Conservation (phyloP, 2,329 filamentous ascomycete genomes). For the Beauveria bassiana region DNA sequence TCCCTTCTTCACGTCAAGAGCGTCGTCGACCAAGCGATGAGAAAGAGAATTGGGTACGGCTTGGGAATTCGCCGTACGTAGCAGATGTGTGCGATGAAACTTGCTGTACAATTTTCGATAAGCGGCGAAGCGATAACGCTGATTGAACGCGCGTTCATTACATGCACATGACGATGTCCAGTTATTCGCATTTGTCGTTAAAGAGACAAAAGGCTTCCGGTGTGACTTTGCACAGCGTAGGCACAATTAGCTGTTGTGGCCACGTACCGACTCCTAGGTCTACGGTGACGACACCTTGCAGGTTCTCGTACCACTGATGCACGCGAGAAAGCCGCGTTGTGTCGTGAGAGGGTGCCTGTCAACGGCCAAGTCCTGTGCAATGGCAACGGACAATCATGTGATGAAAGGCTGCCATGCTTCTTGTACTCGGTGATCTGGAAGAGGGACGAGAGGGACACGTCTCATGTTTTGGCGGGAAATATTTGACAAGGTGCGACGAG, state of each 20-base stretch:
- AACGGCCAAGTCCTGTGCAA: not conserved
- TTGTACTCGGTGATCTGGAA: not conserved
- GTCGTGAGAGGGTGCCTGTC: not conserved
- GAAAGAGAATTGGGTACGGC: not conserved
- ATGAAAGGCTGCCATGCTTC: not conserved
- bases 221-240: not conserved
- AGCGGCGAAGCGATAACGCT: not conserved
- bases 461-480: not conserved
- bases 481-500: not conserved
- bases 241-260: not conserved
- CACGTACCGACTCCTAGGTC: not conserved
- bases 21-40: constrained; percentile 16
- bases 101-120: not conserved
- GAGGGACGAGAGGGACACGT: not conserved
- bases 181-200: not conserved
- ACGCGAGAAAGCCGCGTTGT: not conserved
- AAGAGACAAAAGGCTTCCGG: not conserved
- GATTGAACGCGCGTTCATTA: not conserved
- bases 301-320: not conserved
- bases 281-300: not conserved
- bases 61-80: not conserved
- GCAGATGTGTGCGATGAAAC: not conserved
- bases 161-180: not conserved
- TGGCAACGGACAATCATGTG: not conserved
- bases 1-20: constrained; percentile 62